Evolutionary conservation across 2,329 filamentous ascomycete species (phyloP).

Genomic region (Venturia effusa): DNA sequence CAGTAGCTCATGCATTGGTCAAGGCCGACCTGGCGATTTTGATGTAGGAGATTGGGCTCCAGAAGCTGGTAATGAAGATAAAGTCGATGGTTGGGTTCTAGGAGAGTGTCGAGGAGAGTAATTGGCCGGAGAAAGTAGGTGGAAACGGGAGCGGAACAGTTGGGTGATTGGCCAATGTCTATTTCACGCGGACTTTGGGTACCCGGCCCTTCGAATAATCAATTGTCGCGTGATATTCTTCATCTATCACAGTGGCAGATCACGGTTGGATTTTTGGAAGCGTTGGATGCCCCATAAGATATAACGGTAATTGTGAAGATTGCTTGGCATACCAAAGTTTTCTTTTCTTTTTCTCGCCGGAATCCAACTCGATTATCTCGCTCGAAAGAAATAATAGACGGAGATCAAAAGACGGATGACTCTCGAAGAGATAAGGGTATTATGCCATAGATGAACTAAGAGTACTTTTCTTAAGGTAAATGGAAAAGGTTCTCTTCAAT

Average conservation of each 20-base stretch:
- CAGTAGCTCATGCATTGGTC: slow-evolving; percentile 49
- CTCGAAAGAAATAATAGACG: too few relatives aligned
- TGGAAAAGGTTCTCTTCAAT: too few relatives aligned
- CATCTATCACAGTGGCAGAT: not conserved
- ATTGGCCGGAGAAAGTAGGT: not conserved
- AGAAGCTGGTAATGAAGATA: not conserved
- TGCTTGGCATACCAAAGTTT: too few relatives aligned
- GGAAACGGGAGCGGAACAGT: not conserved
- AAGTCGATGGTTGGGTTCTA: not conserved
- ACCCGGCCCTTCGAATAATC: not conserved
- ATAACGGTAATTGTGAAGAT: too few relatives aligned
- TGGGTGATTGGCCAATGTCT: not conserved
- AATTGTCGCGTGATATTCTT: not conserved
- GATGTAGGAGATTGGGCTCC: not conserved
- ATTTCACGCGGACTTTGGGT: not conserved
- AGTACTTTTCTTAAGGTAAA: too few relatives aligned
- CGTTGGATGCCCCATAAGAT: too few relatives aligned
- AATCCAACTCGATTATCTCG: too few relatives aligned
- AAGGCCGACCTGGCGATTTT: not conserved
- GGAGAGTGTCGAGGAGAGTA: not conserved
- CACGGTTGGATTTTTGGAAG: too few relatives aligned
- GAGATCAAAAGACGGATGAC: too few relatives aligned
- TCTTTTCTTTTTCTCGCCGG: too few relatives aligned
- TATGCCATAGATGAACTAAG: too few relatives aligned
- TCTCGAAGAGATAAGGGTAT: not conserved